A percentile compares a stretch with the other conserved stretches of the same genome.
phyloP scores from a whole-genome alignment of 306 rosid species.

The Senna siamea region DNA sequence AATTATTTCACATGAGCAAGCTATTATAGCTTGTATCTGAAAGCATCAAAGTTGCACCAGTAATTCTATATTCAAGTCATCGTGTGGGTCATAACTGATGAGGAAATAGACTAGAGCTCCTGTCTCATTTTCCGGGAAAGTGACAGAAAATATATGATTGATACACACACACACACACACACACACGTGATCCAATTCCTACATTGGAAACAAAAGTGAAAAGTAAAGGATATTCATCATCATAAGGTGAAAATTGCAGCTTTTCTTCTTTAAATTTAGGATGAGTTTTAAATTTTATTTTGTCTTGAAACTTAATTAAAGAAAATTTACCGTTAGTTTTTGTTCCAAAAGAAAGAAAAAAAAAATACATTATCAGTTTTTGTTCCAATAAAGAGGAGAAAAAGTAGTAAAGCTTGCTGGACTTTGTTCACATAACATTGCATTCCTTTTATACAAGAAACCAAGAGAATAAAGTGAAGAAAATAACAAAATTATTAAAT shows the following conservation, averaged over 20 bases:
- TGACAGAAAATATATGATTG: slow-evolving; percentile 7
- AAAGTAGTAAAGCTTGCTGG: neutral
- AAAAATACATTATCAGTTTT: too few species aligned
- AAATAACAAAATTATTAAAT: neutral
- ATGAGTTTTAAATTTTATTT: too few species aligned
- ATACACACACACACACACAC: too few species aligned
- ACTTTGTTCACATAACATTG: neutral
- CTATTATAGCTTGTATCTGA: neutral
- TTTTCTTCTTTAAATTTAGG: neutral
- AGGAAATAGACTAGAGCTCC: too few species aligned
- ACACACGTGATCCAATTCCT: slow-evolving; percentile 3
- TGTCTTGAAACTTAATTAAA: too few species aligned
- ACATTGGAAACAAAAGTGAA: slow-evolving; percentile 3
- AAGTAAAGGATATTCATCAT: neutral
- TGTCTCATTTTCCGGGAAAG: slow-evolving; percentile 23
- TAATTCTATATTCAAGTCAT: neutral
- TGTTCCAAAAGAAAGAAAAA: too few species aligned
- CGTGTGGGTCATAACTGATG: neutral
- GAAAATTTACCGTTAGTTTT: too few species aligned
- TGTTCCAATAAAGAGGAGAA: slow-evolving; percentile 15
- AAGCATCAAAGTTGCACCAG: neutral
- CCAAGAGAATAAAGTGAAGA: slow-evolving; percentile 3
- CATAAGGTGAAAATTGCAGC: neutral
- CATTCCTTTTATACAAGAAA: slow-evolving; percentile 34
- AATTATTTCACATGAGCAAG: neutral